Conservation (phyloP, 2,329 filamentous ascomycete genomes). For the Pestalotiopsis sp. region DNA sequence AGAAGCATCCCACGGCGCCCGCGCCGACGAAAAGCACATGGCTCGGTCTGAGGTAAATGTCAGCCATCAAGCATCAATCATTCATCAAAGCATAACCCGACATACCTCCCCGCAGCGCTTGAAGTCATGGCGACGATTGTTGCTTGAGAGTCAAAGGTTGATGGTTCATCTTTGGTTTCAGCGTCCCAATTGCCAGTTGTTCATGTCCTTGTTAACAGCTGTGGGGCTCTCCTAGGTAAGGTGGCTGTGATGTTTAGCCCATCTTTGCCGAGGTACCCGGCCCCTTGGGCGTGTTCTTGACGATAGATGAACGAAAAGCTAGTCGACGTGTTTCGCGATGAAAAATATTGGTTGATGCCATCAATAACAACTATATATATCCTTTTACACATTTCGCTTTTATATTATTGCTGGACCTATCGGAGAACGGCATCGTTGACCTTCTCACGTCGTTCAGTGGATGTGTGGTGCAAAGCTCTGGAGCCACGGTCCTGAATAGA, state of each 20-base stretch:
- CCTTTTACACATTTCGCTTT: no score
- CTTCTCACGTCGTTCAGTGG: no score
- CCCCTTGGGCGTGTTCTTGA: no score
- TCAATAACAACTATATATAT: no score
- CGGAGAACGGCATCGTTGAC: no score
- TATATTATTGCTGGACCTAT: no score
- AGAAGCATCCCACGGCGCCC: constrained; percentile 74
- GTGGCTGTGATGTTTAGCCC: neutral
- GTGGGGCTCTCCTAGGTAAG: neutral
- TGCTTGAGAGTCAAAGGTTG: neutral
- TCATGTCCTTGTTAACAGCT: neutral
- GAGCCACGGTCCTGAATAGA: no score
- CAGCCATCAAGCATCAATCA: neutral
- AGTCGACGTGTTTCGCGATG: no score
- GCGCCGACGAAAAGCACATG: constrained; percentile 70
- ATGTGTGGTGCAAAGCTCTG: no score
- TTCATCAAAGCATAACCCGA: neutral
- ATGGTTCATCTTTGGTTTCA: neutral
- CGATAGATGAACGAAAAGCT: no score
- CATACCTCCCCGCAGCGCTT: neutral
- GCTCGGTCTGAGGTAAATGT: constrained; percentile 37
- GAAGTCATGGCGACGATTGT: neutral
- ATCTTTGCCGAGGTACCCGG: neutral
- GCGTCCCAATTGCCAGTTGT: neutral
- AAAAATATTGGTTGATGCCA: no score